Base-by-base conservation (phyloP, 2,329 filamentous ascomycete genomes). In the Tolypocladium pustulatum region DNA sequence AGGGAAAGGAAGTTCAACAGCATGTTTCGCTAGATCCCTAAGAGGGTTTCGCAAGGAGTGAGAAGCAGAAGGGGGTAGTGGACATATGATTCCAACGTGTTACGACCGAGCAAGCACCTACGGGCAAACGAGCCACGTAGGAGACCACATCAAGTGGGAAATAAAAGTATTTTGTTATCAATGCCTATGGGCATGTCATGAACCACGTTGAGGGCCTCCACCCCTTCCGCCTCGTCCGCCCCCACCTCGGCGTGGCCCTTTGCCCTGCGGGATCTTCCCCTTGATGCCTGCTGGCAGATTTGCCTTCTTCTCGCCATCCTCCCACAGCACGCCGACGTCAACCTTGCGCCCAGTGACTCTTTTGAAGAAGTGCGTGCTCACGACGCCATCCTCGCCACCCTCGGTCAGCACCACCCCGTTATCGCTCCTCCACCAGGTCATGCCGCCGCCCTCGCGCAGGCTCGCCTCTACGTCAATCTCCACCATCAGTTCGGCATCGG, bases 351-450 rank as follows among this genome's bases (percentile, higher is more conserved):
- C 86, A 63, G 83, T 81, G 1, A 93, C 91, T 67, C 83, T 81
- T 73, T 82, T 81, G 67, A 95, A 93, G 68, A 87, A 90, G 65
- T 80, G 78, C 25, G 81, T 71, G 36, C 84, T 80, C 63, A 96
- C 76, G 8, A 89, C 57, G 1, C 86, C 89, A 5, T 83, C 73
- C 54, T 74, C 82, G 60, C 74, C 76, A 57, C 75, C 84, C 65
- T 84, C 83, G 3, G 82, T 86, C 63, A 93, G 73, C 61, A 92
- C 80, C 10, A 93, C 89, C 2, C 84, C 87, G 68, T 93, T 93
- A 65, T 89, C 87, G 69, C 88, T 91, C 61, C 84, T 71, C 85
- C 89, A 95, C 82, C 92, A 96, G 67, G 49, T 32, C 20, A 53
- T n/a, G 49, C 79, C 78, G 49, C 79, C 77, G 6, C 75, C 79